Evolutionary conservation across 176 grass and related monocot genomes (phyloP).

Genomic region (Cenchrus fungigraminus): DNA sequence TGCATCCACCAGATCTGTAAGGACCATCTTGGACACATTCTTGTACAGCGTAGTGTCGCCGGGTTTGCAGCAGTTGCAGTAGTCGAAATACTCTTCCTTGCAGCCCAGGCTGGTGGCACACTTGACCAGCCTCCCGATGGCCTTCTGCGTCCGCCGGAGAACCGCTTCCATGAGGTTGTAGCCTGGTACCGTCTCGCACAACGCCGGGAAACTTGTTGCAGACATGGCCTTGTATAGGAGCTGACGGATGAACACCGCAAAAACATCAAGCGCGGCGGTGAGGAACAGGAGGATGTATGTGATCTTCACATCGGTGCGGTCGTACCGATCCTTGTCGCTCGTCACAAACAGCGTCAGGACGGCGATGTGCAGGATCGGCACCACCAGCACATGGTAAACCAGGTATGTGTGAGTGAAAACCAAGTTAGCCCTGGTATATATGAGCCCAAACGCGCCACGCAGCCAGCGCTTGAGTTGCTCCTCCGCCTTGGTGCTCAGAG

Average conservation of each 20-base stretch:
- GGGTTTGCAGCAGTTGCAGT: too few relatives aligned
- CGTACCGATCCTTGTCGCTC: neutral
- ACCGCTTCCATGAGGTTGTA: neutral
- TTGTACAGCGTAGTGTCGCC: too few relatives aligned
- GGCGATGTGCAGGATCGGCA: neutral
- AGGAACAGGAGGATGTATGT: neutral
- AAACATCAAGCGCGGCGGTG: neutral
- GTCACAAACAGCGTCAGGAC: neutral
- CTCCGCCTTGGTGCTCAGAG: neutral
- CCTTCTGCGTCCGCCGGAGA: fast-evolving
- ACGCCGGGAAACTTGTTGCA: fast-evolving
- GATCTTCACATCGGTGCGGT: neutral
- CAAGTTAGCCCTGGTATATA: neutral
- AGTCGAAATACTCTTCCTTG: neutral
- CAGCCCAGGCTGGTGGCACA: neutral
- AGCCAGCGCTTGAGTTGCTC: neutral
- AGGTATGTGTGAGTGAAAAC: neutral
- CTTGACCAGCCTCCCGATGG: neutral
- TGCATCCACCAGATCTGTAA: too few relatives aligned
- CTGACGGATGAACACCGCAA: fast-evolving
- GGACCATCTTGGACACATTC: too few relatives aligned
- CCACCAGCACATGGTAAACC: neutral
- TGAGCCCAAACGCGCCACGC: neutral
- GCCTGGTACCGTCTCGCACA: neutral
- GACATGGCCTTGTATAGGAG: fast-evolving